These are phyloP conservation scores for Psilocybe subaeruginosa DNA, from an alignment of 768 basidiomycete species.

Conservation along the genomic window DNA sequence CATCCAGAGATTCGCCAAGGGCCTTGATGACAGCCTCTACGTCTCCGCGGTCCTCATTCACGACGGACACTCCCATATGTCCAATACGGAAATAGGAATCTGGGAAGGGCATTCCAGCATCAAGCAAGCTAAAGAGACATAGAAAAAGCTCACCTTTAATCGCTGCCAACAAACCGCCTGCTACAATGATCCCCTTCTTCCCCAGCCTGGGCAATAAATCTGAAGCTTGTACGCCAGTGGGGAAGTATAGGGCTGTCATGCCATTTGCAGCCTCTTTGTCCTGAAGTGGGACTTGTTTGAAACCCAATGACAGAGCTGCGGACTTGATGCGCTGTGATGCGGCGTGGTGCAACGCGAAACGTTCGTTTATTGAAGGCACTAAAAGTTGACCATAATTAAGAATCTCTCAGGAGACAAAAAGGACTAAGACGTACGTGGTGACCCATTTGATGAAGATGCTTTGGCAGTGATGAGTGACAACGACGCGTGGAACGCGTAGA, in stretches of 20 bases:
- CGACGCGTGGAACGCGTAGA: slow-evolving; percentile 89
- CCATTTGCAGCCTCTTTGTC: slow-evolving; percentile 81
- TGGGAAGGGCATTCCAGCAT: slow-evolving; percentile 24
- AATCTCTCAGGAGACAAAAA: neutral
- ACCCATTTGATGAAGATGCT: slow-evolving; percentile 2
- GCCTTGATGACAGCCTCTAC: slow-evolving; percentile 71
- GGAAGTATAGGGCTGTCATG: slow-evolving; percentile 94
- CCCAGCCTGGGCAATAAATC: slow-evolving; percentile 79
- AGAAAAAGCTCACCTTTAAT: slow-evolving; percentile 64
- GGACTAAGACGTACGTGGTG: slow-evolving; percentile 4
- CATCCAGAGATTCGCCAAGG: slow-evolving; percentile 59
- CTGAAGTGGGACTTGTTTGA: slow-evolving; percentile 70
- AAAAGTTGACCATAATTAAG: slow-evolving; percentile 18
- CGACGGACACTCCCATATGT: slow-evolving; percentile 93
- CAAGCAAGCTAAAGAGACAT: neutral
- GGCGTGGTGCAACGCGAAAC: slow-evolving; percentile 76
- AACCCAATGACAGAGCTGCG: slow-evolving; percentile 64
- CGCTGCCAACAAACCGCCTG: slow-evolving; percentile 84
- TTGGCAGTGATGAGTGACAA: slow-evolving; percentile 65
- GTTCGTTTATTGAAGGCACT: slow-evolving; percentile 70
- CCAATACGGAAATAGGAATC: slow-evolving; percentile 94
- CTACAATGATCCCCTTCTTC: slow-evolving; percentile 76
- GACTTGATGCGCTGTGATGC: slow-evolving; percentile 72
- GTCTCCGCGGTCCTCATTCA: slow-evolving; percentile 71
- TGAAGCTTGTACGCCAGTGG: slow-evolving; percentile 73